A percentile compares a stretch with the other conserved stretches of the same genome.
These are phyloP conservation scores for Saturnispora besseyi DNA, from an alignment of 805 yeast species.

Conservation along the genomic window DNA sequence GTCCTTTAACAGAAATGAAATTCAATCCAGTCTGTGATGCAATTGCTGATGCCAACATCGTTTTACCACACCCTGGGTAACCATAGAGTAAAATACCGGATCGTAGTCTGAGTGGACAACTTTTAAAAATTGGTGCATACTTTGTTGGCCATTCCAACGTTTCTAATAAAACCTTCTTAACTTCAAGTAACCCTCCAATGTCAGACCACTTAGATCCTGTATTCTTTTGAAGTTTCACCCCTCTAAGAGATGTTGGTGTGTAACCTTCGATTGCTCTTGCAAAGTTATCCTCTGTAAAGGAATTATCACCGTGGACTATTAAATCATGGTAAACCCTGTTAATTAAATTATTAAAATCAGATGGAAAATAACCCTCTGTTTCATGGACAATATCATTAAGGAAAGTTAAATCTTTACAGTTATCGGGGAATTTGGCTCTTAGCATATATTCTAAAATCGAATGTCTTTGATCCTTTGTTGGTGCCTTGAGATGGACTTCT, in stretches of 20 bases:
- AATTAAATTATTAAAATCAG: slow-evolving; percentile 61
- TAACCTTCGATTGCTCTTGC: slow-evolving; percentile 54
- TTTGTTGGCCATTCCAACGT: slow-evolving; percentile 97
- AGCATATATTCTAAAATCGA: slow-evolving; percentile 32
- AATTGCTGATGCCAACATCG: slow-evolving; percentile 84
- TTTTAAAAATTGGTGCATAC: slow-evolving; percentile 89
- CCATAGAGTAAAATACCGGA: slow-evolving; percentile 90
- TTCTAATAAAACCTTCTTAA: slow-evolving; percentile 68
- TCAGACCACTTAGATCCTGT: slow-evolving; percentile 64
- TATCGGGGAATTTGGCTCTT: slow-evolving; percentile 14
- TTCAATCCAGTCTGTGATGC: slow-evolving; percentile 91
- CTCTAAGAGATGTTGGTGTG: slow-evolving; percentile 74
- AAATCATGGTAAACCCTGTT: slow-evolving; percentile 60
- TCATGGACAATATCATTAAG: slow-evolving; percentile 49
- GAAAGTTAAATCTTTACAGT: slow-evolving; percentile 31
- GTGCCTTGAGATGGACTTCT: slow-evolving; percentile 51
- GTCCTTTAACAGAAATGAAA: slow-evolving; percentile 90
- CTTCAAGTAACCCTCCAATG: slow-evolving; percentile 78
- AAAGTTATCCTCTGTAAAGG: slow-evolving; percentile 32
- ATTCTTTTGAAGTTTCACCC: slow-evolving; percentile 77
- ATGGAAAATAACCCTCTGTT: slow-evolving; percentile 86
- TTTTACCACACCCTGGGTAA: slow-evolving; percentile 97
- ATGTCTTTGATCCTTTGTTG: slow-evolving; percentile 52
- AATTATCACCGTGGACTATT: slow-evolving; percentile 13
- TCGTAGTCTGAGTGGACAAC: slow-evolving; percentile 77